These are phyloP conservation scores for Iris pallida DNA, from an alignment of 116 monocot genomes.

Conservation along the genomic window DNA sequence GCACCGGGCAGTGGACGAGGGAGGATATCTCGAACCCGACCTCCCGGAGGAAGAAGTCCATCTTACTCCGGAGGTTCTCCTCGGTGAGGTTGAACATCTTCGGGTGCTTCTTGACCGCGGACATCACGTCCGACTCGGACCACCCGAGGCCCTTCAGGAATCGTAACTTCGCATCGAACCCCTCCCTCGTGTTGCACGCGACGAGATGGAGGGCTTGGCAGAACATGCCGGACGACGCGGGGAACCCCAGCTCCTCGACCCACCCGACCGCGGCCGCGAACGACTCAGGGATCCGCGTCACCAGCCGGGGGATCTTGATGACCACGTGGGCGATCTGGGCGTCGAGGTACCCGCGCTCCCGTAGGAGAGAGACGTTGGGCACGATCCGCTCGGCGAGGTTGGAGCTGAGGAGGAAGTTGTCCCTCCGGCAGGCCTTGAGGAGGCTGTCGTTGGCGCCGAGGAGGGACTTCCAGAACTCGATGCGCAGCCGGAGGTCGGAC, in stretches of 20 bases:
- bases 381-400: neutral
- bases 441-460: neutral
- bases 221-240: neutral
- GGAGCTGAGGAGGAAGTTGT: neutral
- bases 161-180: neutral
- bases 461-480: slow-evolving; percentile 2
- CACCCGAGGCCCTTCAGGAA: slow-evolving; percentile 8
- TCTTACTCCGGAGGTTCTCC: neutral
- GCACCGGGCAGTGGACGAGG: neutral
- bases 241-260: neutral
- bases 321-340: neutral
- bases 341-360: neutral
- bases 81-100: neutral
- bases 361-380: neutral
- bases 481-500: neutral
- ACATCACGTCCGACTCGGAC: slow-evolving; percentile 2
- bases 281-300: neutral
- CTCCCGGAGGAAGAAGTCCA: slow-evolving; percentile 8
- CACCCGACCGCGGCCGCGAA: neutral
- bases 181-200: neutral
- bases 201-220: neutral
- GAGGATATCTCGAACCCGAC: neutral
- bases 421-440: neutral
- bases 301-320: neutral
- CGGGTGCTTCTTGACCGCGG: neutral